Conservation (phyloP, 192 early-diverging fungal species). For the Coemansia sp. region DNA sequence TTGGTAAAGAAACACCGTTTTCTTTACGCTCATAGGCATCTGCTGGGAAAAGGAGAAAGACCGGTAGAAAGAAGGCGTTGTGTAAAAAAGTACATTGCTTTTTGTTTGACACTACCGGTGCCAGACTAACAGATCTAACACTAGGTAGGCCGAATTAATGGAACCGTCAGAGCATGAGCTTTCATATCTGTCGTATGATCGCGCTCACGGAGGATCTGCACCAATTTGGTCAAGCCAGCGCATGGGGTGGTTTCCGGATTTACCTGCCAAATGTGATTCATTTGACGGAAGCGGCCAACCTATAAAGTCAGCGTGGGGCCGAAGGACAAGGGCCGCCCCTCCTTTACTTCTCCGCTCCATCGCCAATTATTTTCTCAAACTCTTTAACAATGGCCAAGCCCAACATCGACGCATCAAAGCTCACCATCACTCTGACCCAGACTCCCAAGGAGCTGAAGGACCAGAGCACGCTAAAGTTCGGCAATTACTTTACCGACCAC, state of each 20-base stretch:
- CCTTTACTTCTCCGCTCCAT: not conserved
- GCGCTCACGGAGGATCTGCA: no score
- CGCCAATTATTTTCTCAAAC: not conserved
- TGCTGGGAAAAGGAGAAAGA: no score
- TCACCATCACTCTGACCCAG: constrained; percentile 39
- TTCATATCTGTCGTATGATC: no score
- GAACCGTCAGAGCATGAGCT: no score
- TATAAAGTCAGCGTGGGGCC: not conserved
- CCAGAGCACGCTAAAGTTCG: constrained; percentile 70
- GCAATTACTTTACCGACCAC: constrained; percentile 91
- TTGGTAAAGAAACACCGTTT: not conserved
- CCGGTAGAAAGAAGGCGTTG: not conserved
- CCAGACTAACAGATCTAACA: not conserved
- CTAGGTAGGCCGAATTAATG: not conserved
- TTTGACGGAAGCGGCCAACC: not conserved
- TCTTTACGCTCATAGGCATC: not conserved
- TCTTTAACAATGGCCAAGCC: constrained; percentile 22
- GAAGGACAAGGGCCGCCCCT: not conserved
- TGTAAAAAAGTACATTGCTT: not conserved
- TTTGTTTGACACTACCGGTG: not conserved
- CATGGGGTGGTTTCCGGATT: not conserved
- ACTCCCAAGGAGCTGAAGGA: constrained; percentile 31
- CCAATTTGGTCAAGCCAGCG: not conserved
- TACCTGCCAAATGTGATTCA: not conserved
- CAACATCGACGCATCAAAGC: constrained; percentile 47